Base-by-base conservation (phyloP, 2,329 filamentous ascomycete genomes). In the Cladosporium austrohemisphaericum region DNA sequence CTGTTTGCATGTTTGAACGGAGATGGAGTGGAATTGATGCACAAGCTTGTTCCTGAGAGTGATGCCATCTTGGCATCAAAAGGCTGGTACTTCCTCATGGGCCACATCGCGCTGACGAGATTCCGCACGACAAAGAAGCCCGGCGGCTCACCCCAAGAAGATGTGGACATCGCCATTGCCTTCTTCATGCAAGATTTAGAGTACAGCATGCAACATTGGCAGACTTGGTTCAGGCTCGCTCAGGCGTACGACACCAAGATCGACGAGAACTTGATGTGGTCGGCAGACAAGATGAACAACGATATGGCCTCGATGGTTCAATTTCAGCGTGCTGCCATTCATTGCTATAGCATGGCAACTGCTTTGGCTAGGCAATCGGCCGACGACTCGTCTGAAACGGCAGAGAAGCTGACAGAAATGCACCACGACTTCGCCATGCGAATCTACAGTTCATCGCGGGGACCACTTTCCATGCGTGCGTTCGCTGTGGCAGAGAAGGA, bases 1-100 rank as follows among this genome's bases (percentile, higher is more conserved):
- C 71, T 98, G 4, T 93, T 87, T 63, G 80, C 84, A 55, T 88
- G 88, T n/a, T 76, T 95, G 29, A 83, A 82, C 54, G 93, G 93
- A 9, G 79, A 86, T 29, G 79, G 90, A 6, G 81, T 83, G 44
- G 78, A 94, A 18, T 82, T 91, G 51, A 82, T 86, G 2, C 78
- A 88, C 4, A 56, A 56, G 13, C 76, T 80, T 0, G 83, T 91
- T 6, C 60, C 61, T 0, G 77, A 80, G 0, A 86, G 93, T 51
- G 84, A 83, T 45, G 78, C 80, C 0, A 71, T 74, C 10, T 73
- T 94, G 26, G 90, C 91, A 0, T 81, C 81, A 19, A 86, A 88
- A 57, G 88, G 90, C 37, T 97, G 92, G 92, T 95, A 89, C 66
- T 95, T 93, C 66, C 72, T 96, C 23, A 80, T 95, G 54, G 92